Base-by-base conservation (phyloP, 2,329 filamentous ascomycete genomes). In the Cercospora canescens region DNA sequence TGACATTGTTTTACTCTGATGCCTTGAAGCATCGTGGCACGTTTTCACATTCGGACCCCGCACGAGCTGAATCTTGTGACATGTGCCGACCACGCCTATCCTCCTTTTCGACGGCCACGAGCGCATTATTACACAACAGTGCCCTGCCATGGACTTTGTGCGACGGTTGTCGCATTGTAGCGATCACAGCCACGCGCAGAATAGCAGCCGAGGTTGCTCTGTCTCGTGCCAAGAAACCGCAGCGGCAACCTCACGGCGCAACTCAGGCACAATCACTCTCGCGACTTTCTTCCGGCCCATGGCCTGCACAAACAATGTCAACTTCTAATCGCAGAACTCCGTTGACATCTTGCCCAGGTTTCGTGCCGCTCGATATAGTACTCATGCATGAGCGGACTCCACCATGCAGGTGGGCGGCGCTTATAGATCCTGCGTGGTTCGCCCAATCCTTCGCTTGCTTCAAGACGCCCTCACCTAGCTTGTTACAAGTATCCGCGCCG, bases 401-500 rank as follows among this genome's bases (percentile, higher is more conserved):
- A 35, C 30, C 21, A 52, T 61, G 28, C 41, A 52, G 11, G 26
- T n/a, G 30, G 41, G n/a, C 30, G 60, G 60, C 60, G 60, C 45
- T 37, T 62, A 62, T n/a, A 55, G 21, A 32, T 62, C 21, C 18
- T 41, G 28, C 34, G 34, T 55, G 48, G 35, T 35, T 62, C 60
- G 48, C 60, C 48, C n/a, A 55, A 55, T 55, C 45, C 60, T 55
- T 62, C 52, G 52, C 60, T 39, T 48, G 41, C 45, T 60, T 14
- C 12, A 26, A 24, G 52, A 35, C 34, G 28, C 28, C 21, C 48
- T 32, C 21, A 35, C 26, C 48, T 62, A 62, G 60, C 60, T 18
- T 62, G 60, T 62, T 35, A 39, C 60, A 62, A 35, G 24, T 62
- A 14, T 56, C 60, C 50, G 60, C 60, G 48, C 60, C 48, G 60